Conservation (phyloP, 306 rosid genomes). For the Gynostemma pentaphyllum region DNA sequence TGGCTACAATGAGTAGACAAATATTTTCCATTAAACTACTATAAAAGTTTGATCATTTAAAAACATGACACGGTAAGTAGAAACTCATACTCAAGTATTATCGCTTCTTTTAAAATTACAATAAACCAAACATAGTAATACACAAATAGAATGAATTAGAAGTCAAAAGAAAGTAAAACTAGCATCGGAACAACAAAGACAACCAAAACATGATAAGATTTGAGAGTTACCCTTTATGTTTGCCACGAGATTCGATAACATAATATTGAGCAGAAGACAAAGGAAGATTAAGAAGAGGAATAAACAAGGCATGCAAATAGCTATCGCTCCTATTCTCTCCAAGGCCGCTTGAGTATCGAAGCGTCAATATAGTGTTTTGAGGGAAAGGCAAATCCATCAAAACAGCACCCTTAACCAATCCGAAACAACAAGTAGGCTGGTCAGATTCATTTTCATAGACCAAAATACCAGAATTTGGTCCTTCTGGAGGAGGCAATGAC, state of each 20-base stretch:
- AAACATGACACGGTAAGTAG: too few species aligned
- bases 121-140: too few species aligned
- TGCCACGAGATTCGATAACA: slow-evolving; percentile 31
- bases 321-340: slow-evolving; percentile 14
- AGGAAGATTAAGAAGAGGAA: slow-evolving; percentile 63
- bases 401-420: slow-evolving; percentile 24
- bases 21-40: too few species aligned
- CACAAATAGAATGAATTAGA: too few species aligned
- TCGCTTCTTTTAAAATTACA: too few species aligned
- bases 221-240: slow-evolving; percentile 50
- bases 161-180: too few species aligned
- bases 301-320: slow-evolving; percentile 34
- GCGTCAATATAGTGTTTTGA: slow-evolving; percentile 46
- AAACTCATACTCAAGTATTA: too few species aligned
- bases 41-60: too few species aligned
- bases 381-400: slow-evolving; percentile 49
- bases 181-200: too few species aligned
- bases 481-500: slow-evolving; percentile 42
- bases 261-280: slow-evolving; percentile 55
- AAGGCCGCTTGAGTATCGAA: slow-evolving; percentile 40
- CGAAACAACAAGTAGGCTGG: slow-evolving; percentile 31
- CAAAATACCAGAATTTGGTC: slow-evolving; percentile 54
- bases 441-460: slow-evolving; percentile 43
- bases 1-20: too few species aligned
- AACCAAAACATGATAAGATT: too few species aligned